Evolutionary conservation across 495 filamentous ascomycete species (phyloP).

Genomic region (Trichoderma erinaceum): DNA sequence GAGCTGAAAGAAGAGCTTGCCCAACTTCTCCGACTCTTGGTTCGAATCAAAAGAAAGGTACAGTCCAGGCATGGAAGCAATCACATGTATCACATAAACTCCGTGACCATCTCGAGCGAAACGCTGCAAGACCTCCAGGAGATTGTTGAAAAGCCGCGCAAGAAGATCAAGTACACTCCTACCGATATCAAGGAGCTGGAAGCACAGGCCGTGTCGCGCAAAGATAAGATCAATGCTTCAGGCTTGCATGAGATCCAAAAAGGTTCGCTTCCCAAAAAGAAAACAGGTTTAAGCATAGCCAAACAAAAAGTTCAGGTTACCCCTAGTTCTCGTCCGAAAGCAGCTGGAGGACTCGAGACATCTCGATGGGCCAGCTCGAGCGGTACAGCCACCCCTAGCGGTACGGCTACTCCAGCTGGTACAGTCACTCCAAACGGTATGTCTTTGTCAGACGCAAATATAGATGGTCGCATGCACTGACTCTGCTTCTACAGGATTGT

Average conservation of each 20-base stretch:
- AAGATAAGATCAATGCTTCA: background rate
- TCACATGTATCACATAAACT: background rate
- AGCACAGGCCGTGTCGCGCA: background rate
- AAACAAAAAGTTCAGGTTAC: background rate
- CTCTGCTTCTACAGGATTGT: background rate
- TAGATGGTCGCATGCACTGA: background rate
- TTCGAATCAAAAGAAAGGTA: constrained; percentile 9
- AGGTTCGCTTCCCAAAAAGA: background rate
- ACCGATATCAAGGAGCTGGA: background rate
- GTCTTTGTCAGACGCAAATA: background rate
- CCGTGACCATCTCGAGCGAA: background rate
- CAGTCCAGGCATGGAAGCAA: background rate
- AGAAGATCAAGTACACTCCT: background rate
- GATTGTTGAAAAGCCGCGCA: background rate
- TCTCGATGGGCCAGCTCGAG: background rate
- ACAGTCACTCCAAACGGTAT: background rate
- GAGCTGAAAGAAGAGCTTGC: background rate
- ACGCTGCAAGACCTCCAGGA: constrained; percentile 4
- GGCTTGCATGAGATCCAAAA: background rate
- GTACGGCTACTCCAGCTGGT: too few relatives aligned
- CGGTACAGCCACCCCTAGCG: too few relatives aligned
- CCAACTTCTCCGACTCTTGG: background rate
- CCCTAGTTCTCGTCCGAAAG: background rate
- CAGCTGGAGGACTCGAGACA: background rate
- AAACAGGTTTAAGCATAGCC: background rate